These are phyloP conservation scores for Podochytrium sp. DNA, from an alignment of 192 early-diverging fungal species.

Conservation along the genomic window DNA sequence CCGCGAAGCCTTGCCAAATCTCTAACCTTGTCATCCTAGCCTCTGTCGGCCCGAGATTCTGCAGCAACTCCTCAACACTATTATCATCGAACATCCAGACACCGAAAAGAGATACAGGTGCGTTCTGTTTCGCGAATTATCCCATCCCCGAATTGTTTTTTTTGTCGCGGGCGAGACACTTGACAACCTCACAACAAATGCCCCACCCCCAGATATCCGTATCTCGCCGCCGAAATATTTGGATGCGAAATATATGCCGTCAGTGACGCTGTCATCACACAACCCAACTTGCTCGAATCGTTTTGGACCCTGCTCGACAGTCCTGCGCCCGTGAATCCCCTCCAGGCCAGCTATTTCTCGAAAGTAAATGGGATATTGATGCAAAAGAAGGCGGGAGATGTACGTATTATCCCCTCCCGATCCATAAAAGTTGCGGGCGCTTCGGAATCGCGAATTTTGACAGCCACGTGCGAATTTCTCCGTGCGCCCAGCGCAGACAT, in stretches of 20 bases:
- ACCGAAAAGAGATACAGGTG: conserved; percentile 79
- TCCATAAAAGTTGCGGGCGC: no score
- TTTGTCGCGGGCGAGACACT: neutral
- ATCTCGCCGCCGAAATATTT: conserved; percentile 77
- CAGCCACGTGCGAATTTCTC: no score
- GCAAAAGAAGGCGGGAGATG: conserved; percentile 86
- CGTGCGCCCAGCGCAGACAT: no score
- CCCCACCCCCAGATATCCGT: conserved; percentile 75
- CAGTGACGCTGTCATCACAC: conserved; percentile 73
- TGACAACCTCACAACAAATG: no score
- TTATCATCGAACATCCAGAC: conserved; percentile 83
- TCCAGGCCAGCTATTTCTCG: conserved; percentile 88
- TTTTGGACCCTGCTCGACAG: conserved; percentile 89
- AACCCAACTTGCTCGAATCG: conserved; percentile 72
- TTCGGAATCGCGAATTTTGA: no score
- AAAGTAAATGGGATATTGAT: conserved; percentile 89
- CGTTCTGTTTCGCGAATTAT: neutral
- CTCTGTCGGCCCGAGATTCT: conserved; percentile 77
- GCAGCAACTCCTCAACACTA: conserved; percentile 78
- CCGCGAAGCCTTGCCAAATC: neutral
- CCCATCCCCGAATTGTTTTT: neutral
- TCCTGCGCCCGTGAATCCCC: conserved; percentile 71
- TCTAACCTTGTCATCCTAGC: conserved; percentile 40
- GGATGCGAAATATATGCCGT: conserved; percentile 79
- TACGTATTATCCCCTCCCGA: no score